Evolutionary conservation across 2,329 filamentous ascomycete species (phyloP).

Genomic region (Zasmidium angulare): DNA sequence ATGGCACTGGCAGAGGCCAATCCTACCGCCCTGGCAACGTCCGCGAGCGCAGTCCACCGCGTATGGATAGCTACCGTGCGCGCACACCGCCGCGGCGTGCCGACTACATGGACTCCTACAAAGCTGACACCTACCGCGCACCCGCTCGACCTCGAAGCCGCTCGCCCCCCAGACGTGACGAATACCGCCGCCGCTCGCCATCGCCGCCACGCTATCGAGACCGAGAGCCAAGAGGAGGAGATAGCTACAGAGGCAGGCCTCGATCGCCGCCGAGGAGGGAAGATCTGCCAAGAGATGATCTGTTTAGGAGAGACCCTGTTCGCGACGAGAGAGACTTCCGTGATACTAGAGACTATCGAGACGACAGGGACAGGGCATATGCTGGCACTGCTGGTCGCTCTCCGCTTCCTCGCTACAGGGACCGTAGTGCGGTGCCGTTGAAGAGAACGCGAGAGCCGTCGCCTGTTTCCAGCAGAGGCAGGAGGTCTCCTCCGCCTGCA

Average conservation of each 20-base stretch:
- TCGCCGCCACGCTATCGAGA: slow-evolving; percentile 31
- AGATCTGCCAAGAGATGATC: slow-evolving; percentile 36
- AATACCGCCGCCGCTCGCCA: slow-evolving; percentile 34
- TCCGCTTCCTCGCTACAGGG: slow-evolving; percentile 40
- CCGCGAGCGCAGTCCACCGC: slow-evolving; percentile 33
- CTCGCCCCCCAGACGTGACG: slow-evolving; percentile 31
- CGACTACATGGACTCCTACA: slow-evolving; percentile 30
- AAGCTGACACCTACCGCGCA: slow-evolving; percentile 33
- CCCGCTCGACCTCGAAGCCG: slow-evolving; percentile 30
- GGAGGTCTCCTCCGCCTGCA: slow-evolving; percentile 41
- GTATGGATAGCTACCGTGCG: slow-evolving; percentile 41
- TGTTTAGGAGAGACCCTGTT: slow-evolving; percentile 37
- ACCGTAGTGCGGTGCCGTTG: slow-evolving; percentile 44
- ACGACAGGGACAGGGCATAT: slow-evolving; percentile 30
- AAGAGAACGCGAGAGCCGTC: slow-evolving; percentile 48
- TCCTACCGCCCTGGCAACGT: slow-evolving; percentile 39
- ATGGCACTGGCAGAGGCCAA: slow-evolving; percentile 35
- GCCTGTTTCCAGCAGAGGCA: slow-evolving; percentile 47
- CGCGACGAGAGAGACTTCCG: slow-evolving; percentile 30
- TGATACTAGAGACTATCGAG: slow-evolving; percentile 32
- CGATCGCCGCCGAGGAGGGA: slow-evolving; percentile 35
- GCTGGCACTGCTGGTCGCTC: slow-evolving; percentile 32
- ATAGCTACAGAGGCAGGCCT: slow-evolving; percentile 35
- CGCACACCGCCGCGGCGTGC: slow-evolving; percentile 51
- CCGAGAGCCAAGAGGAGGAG: slow-evolving; percentile 30